Evolutionary conservation across 345 rosid species (phyloP).

Genomic region (Populus ilicifolia): DNA sequence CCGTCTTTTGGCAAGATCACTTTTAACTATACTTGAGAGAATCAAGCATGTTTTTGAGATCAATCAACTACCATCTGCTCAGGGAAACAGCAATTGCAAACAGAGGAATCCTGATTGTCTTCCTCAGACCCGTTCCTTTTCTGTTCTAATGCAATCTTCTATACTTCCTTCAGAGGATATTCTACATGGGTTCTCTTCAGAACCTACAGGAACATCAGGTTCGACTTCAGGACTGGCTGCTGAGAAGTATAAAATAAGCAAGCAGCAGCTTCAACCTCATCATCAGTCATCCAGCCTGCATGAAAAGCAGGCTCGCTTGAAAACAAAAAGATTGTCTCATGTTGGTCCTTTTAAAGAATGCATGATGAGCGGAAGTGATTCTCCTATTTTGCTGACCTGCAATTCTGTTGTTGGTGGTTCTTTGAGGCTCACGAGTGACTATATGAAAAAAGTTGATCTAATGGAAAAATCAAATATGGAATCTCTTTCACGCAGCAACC

Average conservation of each 20-base stretch:
- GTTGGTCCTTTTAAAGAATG: constrained; percentile 47
- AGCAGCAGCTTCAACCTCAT: constrained; percentile 25
- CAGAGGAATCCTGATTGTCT: constrained; percentile 7
- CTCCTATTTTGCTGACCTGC: constrained; percentile 27
- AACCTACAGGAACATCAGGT: constrained; percentile 24
- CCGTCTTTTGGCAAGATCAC: constrained; percentile 52
- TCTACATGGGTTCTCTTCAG: constrained; percentile 24
- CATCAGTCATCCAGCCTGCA: constrained; percentile 13
- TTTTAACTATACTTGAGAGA: constrained; percentile 52
- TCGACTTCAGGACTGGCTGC: constrained; percentile 13
- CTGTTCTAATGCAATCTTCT: constrained; percentile 33
- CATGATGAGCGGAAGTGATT: constrained; percentile 34
- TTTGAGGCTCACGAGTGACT: constrained; percentile 25
- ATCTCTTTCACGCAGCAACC: constrained; percentile 18
- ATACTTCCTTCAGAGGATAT: constrained; percentile 38
- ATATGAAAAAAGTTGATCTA: constrained; percentile 23
- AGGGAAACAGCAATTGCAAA: constrained; percentile 7
- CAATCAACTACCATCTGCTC: constrained; percentile 16
- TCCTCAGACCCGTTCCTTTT: constrained; percentile 36
- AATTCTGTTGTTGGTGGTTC: constrained; percentile 33
- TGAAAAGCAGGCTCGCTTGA: constrained; percentile 27
- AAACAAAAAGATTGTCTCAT: constrained; percentile 26
- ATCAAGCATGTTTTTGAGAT: constrained; percentile 34
- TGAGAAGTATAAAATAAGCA: constrained; percentile 16
- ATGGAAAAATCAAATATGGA: constrained; percentile 11